Evolutionary conservation across 1,284 basidiomycete genomes (phyloP), one percentile per base, ranked within the genome.

Genomic region (Sutorius eximius): DNA sequence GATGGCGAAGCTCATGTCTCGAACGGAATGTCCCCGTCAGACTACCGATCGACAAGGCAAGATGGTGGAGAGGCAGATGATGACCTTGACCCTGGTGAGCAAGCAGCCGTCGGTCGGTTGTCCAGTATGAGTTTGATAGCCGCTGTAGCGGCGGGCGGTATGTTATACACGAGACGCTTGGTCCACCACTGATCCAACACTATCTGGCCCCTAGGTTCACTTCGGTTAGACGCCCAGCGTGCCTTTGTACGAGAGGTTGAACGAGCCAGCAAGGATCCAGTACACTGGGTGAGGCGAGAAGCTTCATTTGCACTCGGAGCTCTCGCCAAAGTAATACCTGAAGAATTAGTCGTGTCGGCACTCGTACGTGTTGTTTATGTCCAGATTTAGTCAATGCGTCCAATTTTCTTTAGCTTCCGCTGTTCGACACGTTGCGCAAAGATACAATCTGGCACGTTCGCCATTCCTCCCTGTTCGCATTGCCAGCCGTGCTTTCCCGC

Each of bases 51-150:
- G 10, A 10, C 36, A 37, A 58, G 57, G 37, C 70, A 66, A 53
- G 58, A 59, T 29, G 5, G 22, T 32, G 56, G 57, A 40, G 56
- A 65, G 32, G 20, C 41, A n/a, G 70, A 58, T 16, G 68, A 73
- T 52, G 70, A 70, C 45, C 50, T 68, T 30, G 76, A 80, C 46
- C 69, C 75, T 16, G 73, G 71, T 45, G 78, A 76, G 63, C 93
- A 96, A 68, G 92, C 91, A 13, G 86, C 91, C 2, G 82, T 95
- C 16, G 95, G 95, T 3, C 82, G 94, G 55, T 79, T 96, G 51
- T 91, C 93, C 7, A 94, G 93, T 57, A 93, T 98, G 88, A 95
- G 92, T 67, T 75, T 98, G 53, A 91, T 98, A 73, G 93, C 92
- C 34, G 89, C 91, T 8, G 86, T 94, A 32, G 82, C 87, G 33